phyloP scores from a whole-genome alignment of 1,284 basidiomycete genomes.

The Fomitopsis palustris region DNA sequence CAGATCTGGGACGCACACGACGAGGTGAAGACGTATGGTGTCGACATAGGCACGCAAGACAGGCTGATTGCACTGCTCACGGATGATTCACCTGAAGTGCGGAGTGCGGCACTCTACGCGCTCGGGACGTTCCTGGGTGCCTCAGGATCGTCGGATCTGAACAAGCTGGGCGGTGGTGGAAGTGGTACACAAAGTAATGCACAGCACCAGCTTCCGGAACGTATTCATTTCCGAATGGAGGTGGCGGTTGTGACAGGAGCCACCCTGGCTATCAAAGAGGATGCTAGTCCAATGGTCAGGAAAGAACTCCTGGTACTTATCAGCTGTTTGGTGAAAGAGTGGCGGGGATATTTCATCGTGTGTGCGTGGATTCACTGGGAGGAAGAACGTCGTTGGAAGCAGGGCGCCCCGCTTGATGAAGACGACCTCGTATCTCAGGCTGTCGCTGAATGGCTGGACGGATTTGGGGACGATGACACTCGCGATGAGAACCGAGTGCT shows the following conservation, averaged over 20 bases:
- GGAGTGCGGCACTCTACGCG: constrained; percentile 89
- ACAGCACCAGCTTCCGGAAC: constrained; percentile 79
- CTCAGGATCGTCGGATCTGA: constrained; percentile 67
- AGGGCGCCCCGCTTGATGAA: constrained; percentile 40
- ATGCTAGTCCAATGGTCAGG: constrained; percentile 94
- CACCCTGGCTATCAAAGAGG: constrained; percentile 82
- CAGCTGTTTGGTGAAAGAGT: constrained; percentile 92
- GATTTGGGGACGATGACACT: constrained; percentile 62
- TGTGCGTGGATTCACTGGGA: constrained; percentile 97
- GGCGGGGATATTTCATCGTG: constrained; percentile 93
- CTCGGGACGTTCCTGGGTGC: constrained; percentile 94
- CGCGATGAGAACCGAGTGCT: constrained; percentile 82
- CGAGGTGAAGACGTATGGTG: constrained; percentile 85
- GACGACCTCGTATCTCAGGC: constrained; percentile 69
- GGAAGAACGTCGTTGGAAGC: constrained; percentile 64
- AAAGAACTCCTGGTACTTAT: constrained; percentile 93
- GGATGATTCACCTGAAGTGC: constrained; percentile 92
- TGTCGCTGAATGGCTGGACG: constrained; percentile 74
- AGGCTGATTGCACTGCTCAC: constrained; percentile 81
- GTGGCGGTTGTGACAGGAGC: constrained; percentile 76
- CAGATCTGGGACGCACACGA: constrained; percentile 96
- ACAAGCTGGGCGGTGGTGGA: constrained; percentile 77
- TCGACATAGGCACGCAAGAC: constrained; percentile 82
- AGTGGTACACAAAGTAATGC: constrained; percentile 86
- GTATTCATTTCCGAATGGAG: constrained; percentile 77